Percentiles rank a stretch among this genome's conserved stretches.
Conservation (phyloP, 2,329 filamentous ascomycete species). For the Zymoseptoria pseudotritici region DNA sequence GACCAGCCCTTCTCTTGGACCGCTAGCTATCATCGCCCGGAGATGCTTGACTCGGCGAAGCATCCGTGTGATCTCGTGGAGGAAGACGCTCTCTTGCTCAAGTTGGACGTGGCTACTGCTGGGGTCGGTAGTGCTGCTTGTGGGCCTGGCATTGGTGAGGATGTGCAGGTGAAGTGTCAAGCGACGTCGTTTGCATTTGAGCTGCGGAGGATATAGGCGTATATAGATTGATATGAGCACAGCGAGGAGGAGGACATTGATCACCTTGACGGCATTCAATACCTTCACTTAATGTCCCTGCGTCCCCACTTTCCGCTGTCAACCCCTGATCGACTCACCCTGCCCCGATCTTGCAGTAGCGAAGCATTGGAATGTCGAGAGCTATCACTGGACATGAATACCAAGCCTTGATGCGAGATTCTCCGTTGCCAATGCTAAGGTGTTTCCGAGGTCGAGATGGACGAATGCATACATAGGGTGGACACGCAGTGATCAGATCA, state of each 20-base stretch:
- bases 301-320: not conserved
- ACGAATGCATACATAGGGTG: not conserved
- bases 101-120: slow-evolving; percentile 5
- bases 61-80: slow-evolving; percentile 13
- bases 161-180: slow-evolving; percentile 4
- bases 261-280: not conserved
- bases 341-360: not conserved
- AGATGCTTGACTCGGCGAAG: slow-evolving; percentile 8
- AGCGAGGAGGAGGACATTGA: not conserved
- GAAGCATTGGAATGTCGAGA: not conserved
- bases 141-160: slow-evolving; percentile 3
- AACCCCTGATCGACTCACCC: not conserved
- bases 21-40: slow-evolving; percentile 8
- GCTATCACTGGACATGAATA: not conserved
- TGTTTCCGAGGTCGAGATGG: not conserved
- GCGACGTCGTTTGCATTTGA: slow-evolving; percentile 1
- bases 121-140: slow-evolving; percentile 7
- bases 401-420: not conserved
- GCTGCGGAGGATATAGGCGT: not conserved
- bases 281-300: not conserved
- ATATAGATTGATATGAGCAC: not conserved
- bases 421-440: no score
- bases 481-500: not conserved
- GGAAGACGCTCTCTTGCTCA: slow-evolving; percentile 4
- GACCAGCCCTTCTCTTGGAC: slow-evolving; percentile 11